phyloP scores from a whole-genome alignment of 2,329 filamentous ascomycete species.

The Fusarium protoensiforme region DNA sequence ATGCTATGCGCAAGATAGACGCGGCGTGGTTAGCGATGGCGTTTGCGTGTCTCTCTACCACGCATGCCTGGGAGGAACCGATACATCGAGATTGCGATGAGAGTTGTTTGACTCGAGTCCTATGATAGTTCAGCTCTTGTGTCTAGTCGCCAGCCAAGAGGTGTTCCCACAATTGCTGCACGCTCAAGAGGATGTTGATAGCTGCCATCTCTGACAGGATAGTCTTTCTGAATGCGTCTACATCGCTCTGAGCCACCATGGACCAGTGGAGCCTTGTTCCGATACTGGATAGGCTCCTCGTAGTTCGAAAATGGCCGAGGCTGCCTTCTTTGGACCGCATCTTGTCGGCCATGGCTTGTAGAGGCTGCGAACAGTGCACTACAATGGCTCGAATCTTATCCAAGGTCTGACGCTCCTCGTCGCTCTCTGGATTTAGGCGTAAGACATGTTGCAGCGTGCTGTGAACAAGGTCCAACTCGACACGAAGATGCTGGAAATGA shows the following conservation, averaged over 20 bases:
- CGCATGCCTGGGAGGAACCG: background rate
- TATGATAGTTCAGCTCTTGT: background rate
- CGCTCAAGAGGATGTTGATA: background rate
- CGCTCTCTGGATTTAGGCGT: background rate
- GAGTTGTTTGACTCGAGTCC: background rate
- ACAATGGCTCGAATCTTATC: background rate
- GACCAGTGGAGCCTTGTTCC: background rate
- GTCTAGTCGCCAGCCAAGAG: accelerated
- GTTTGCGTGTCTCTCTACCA: background rate
- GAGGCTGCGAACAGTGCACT: background rate
- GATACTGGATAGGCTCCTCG: background rate
- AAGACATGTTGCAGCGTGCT: background rate
- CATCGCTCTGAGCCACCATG: background rate
- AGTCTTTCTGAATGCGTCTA: background rate
- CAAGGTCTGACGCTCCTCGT: background rate
- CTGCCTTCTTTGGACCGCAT: background rate
- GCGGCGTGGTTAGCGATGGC: background rate
- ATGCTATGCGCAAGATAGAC: background rate
- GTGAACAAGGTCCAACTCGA: background rate
- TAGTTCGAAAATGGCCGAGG: background rate
- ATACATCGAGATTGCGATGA: background rate
- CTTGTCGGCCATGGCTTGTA: background rate
- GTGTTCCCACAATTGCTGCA: background rate
- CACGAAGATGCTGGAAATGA: background rate
- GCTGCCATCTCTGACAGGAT: background rate